A percentile compares a stretch with the other conserved stretches of the same genome.
Conservation (phyloP, 2,329 filamentous ascomycete genomes). For the Coniosporium tulheliwenetii region DNA sequence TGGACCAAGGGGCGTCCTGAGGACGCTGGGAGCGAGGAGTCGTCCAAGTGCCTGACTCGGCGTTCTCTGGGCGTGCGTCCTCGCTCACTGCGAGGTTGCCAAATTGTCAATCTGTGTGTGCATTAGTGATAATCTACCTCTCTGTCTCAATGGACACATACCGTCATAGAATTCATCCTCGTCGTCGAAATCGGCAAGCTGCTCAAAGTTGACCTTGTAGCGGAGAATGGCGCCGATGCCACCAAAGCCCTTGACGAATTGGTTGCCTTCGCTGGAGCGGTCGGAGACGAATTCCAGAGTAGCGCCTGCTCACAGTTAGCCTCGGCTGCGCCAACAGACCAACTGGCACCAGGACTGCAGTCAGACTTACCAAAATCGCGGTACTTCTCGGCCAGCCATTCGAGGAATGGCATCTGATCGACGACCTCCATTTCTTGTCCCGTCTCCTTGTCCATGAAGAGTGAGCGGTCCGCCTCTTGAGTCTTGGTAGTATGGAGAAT, state of each 20-base stretch:
- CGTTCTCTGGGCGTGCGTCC: conserved; percentile 56
- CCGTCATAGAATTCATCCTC: conserved; percentile 70
- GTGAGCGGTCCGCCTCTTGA: conserved; percentile 62
- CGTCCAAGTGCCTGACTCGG: conserved; percentile 36
- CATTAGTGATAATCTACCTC: not conserved
- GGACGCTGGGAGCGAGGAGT: conserved; percentile 30
- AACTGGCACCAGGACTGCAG: no score
- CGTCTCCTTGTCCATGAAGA: conserved; percentile 91
- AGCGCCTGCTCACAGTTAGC: conserved; percentile 39
- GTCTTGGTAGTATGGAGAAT: conserved; percentile 79
- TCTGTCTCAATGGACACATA: conserved; percentile 9
- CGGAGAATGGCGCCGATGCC: conserved; percentile 93
- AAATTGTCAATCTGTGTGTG: conserved; percentile 63
- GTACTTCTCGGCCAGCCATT: conserved; percentile 98
- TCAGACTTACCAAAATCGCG: conserved; percentile 52
- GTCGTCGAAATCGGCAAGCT: conserved; percentile 80
- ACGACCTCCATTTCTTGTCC: conserved; percentile 95
- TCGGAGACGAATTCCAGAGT: conserved; percentile 95
- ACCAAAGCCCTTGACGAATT: conserved; percentile 99
- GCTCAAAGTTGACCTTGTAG: conserved; percentile 99
- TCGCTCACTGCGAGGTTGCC: conserved; percentile 76
- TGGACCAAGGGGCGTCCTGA: not conserved
- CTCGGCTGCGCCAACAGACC: no score
- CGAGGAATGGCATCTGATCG: conserved; percentile 82
- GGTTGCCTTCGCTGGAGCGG: conserved; percentile 93